Conservation (phyloP, 2,329 filamentous ascomycete species). For the Tolypocladium paradoxum region DNA sequence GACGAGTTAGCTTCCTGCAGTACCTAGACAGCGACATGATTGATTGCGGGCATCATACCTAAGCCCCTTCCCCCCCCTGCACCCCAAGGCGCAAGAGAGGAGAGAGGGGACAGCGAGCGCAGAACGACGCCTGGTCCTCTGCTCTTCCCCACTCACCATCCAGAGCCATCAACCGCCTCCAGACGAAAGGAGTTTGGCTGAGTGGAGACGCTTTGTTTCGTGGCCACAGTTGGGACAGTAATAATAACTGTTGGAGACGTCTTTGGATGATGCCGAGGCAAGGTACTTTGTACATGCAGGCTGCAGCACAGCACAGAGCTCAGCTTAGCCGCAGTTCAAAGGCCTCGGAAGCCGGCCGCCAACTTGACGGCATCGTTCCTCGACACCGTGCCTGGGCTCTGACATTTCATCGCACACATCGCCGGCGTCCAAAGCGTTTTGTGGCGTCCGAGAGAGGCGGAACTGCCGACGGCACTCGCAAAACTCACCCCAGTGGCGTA, state of each 20-base stretch:
- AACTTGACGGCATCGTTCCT: background rate
- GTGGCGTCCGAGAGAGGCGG: no score
- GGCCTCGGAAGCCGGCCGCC: background rate
- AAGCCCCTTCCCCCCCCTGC: background rate
- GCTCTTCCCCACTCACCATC: background rate
- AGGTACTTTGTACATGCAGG: no score
- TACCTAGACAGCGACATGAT: background rate
- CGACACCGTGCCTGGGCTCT: background rate
- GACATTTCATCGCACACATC: background rate
- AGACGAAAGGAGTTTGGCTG: no score
- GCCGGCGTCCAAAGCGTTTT: background rate
- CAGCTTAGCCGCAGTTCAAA: no score
- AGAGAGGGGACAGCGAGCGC: slow-evolving; percentile 4
- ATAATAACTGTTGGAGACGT: no score
- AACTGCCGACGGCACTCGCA: no score
- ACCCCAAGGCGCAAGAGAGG: background rate
- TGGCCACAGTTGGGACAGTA: background rate
- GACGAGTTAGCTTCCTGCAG: no score
- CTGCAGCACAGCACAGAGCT: no score
- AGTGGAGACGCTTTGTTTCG: no score
- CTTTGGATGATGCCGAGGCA: no score
- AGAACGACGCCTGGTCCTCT: slow-evolving; percentile 4
- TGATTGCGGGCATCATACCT: background rate
- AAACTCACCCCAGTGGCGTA: background rate
- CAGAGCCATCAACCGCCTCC: background rate